Percentiles rank a stretch among this genome's conserved stretches.
These are phyloP conservation scores for Anaeramoeba flamelloides DNA, from an alignment of 78 protist genomes.

Conservation along the genomic window DNA sequence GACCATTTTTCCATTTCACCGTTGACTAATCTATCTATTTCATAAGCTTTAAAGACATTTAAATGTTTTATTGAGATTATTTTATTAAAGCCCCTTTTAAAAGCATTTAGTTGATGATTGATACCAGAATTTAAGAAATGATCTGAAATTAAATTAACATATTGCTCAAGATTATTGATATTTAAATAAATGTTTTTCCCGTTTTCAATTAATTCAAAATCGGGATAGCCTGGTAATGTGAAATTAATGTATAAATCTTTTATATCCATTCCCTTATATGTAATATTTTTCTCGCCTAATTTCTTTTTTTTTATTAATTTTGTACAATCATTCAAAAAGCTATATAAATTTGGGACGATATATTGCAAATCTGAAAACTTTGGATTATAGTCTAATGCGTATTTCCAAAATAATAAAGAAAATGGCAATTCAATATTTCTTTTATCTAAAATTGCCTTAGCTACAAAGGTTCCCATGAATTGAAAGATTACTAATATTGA, in stretches of 20 bases:
- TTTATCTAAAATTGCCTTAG: not conserved
- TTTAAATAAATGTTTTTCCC: not conserved
- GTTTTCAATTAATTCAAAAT: not conserved
- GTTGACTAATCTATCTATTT: not conserved
- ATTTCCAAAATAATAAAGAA: not conserved
- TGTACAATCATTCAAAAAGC: not conserved
- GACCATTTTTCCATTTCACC: not conserved
- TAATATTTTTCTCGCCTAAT: not conserved
- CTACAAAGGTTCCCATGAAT: not conserved
- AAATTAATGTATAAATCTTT: not conserved
- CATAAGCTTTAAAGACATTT: not conserved
- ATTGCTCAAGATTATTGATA: not conserved
- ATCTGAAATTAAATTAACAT: not conserved
- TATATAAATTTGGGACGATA: not conserved
- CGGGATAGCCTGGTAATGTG: not conserved
- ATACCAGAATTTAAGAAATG: not conserved
- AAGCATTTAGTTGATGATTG: not conserved
- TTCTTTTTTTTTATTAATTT: not conserved
- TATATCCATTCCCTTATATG: not conserved
- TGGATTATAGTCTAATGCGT: no score
- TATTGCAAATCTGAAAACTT: not conserved
- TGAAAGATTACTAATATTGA: not conserved
- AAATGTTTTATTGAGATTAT: not conserved
- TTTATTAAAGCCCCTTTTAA: not conserved
- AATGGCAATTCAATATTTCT: not conserved